Evolutionary conservation across 352 stramenopile species (phyloP), one percentile per base, ranked within the genome.

Genomic region (Phytophthora capsici): DNA sequence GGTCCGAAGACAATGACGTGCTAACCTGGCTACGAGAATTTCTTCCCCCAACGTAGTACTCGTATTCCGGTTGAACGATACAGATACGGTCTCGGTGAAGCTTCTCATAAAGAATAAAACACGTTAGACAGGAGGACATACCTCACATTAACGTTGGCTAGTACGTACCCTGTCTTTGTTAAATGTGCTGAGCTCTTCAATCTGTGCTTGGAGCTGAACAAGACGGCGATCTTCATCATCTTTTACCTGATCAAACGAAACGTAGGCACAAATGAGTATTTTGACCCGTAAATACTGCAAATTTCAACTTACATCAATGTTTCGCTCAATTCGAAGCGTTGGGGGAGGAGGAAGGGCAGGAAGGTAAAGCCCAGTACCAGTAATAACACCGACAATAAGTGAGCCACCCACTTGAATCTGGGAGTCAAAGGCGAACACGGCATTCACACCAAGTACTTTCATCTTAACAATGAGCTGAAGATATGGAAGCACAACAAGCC

Each of bases 381-480:
- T 97, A 34, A 97, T 97, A 1, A 97, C 83, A 6, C 89, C 91
- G 23, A 97, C 78, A 50, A 98, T 90, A 13, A 98, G 71, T 5
- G 82, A 95, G 0, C 86, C 86, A 17, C 91, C 90, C 30, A 98
- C 87, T 82, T 97, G 90, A 53, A 98, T 96, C 60, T 98, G 88
- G 4, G 88, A 94, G 23, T 95, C 86, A 48, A 98, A 94, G 14
- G 82, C 86, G 80, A 99, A 99, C 1, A 98, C 96, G 1, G 97
- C 95, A 76, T 99, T 99, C 53, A 98, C 89, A 20, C 97, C 96
- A 19, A 99, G 73, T 16, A 99, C 93, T 56, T 91, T 92, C 87
- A 95, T 94, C 53, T 95, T 95, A 6, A 93, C 87, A 22, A 91
- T 91, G 7, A 95, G 67, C 86, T 94, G 30, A 41, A 40, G 4